Conservation (phyloP, 1,284 basidiomycete species). For the Rhodotorula sp. region DNA sequence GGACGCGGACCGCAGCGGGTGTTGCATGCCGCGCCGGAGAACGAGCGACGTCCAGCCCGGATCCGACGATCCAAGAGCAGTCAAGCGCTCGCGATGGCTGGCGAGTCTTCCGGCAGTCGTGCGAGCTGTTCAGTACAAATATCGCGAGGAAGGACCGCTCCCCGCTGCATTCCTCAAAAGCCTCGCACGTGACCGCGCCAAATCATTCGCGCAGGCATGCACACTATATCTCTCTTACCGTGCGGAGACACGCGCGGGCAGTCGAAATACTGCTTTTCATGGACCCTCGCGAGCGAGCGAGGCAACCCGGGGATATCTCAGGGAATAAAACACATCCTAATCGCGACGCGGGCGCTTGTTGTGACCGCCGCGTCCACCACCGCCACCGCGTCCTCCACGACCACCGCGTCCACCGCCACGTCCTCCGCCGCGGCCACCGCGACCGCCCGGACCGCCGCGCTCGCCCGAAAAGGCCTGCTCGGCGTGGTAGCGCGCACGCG, state of each 20-base stretch:
- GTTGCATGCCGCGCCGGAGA: not conserved
- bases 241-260: not conserved
- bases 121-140: too few species aligned
- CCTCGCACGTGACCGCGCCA: too few species aligned
- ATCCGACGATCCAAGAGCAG: not conserved
- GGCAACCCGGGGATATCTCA: not conserved
- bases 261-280: not conserved
- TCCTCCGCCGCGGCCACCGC: conserved; percentile 47
- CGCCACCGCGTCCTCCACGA: conserved; percentile 42
- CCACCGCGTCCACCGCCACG: conserved; percentile 45
- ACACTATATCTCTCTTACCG: too few species aligned
- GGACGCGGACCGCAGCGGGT: not conserved
- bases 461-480: conserved; percentile 53
- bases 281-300: not conserved
- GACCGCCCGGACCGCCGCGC: conserved; percentile 51
- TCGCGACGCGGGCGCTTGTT: conserved; percentile 37
- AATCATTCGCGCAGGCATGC: too few species aligned
- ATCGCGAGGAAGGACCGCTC: too few species aligned
- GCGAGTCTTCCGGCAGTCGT: too few species aligned
- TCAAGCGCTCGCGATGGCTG: too few species aligned
- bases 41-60: not conserved
- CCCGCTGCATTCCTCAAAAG: too few species aligned
- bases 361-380: conserved; percentile 40
- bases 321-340: not conserved
- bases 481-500: conserved; percentile 61